Conservation (phyloP, 2,329 filamentous ascomycete species). For the Kalaharituber pfeilii region DNA sequence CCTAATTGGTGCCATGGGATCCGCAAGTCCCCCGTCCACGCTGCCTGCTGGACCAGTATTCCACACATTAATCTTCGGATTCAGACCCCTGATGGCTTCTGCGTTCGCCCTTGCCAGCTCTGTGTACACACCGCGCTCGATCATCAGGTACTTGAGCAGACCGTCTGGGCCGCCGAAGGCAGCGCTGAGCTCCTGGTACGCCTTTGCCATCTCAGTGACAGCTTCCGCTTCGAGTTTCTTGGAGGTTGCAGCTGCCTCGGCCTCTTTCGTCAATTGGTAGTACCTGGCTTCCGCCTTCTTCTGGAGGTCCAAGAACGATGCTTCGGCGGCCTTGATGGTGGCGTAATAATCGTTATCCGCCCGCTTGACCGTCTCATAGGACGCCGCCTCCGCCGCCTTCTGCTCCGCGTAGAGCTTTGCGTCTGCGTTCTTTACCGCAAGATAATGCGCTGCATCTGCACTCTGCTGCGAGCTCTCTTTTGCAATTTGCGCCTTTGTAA, state of each 20-base stretch:
- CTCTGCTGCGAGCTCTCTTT: constrained; percentile 52
- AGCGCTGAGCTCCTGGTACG: constrained; percentile 53
- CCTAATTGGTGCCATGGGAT: constrained; percentile 47
- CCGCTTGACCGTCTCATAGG: constrained; percentile 35
- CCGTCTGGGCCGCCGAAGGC: constrained; percentile 64
- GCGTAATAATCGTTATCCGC: constrained; percentile 30
- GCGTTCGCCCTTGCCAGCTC: constrained; percentile 65
- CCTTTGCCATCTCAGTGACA: constrained; percentile 57
- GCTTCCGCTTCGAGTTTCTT: constrained; percentile 62
- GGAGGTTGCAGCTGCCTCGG: constrained; percentile 41
- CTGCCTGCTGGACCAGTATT: constrained; percentile 45
- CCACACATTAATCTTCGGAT: constrained; percentile 85
- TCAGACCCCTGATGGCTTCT: constrained; percentile 52
- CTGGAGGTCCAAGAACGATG: constrained; percentile 5
- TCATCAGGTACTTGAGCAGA: constrained; percentile 72
- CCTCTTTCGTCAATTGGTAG: constrained; percentile 33
- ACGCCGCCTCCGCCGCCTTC: constrained; percentile 39
- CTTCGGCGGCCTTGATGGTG: constrained; percentile 17
- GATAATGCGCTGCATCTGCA: constrained; percentile 40
- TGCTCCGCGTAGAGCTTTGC: constrained; percentile 46
- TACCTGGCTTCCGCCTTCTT: constrained; percentile 26
- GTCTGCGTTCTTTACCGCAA: constrained; percentile 13
- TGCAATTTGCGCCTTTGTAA: constrained; percentile 56
- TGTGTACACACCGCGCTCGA: constrained; percentile 64
- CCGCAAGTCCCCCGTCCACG: constrained; percentile 32